Percentiles rank a stretch among this genome's conserved stretches.
Conservation (phyloP, 1,284 basidiomycete species). For the Cutaneotrichosporon arboriforme region DNA sequence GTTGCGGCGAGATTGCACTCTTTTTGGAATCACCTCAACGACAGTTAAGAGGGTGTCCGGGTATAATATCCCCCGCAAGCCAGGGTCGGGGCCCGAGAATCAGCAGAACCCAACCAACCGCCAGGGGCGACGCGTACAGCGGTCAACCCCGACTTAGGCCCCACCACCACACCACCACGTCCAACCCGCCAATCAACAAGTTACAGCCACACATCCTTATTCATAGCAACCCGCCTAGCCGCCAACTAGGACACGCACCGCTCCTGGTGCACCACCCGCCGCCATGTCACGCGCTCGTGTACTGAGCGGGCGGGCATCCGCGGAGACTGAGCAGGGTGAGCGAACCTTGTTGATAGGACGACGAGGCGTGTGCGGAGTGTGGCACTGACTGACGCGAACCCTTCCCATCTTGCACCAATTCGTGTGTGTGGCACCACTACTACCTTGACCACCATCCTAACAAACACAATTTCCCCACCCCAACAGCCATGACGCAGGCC, state of each 20-base stretch:
- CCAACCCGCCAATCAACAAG: too few relatives aligned
- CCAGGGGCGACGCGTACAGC: too few relatives aligned
- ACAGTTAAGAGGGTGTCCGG: too few relatives aligned
- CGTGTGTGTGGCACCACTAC: not conserved
- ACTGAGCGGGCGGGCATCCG: conserved; percentile 8
- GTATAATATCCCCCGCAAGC: too few relatives aligned
- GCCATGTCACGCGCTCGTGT: conserved; percentile 10
- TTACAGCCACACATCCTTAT: too few relatives aligned
- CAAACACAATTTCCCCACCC: not conserved
- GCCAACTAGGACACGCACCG: too few relatives aligned
- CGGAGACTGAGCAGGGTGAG: conserved; percentile 22
- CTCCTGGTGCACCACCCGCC: not conserved
- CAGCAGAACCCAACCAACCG: too few relatives aligned
- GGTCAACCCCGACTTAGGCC: too few relatives aligned
- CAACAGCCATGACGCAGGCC: conserved; percentile 30
- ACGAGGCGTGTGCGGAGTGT: not conserved
- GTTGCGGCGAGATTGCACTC: too few relatives aligned
- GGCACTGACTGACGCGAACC: not conserved
- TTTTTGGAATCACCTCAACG: too few relatives aligned
- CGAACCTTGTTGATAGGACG: not conserved
- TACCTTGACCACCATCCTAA: not conserved
- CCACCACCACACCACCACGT: not conserved
- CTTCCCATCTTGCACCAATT: not conserved
- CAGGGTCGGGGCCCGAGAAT: too few relatives aligned
- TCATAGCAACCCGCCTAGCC: too few relatives aligned